Evolutionary conservation across 1,139 yeast genomes (phyloP).

Genomic region (Nakaseomyces bracarensis): DNA sequence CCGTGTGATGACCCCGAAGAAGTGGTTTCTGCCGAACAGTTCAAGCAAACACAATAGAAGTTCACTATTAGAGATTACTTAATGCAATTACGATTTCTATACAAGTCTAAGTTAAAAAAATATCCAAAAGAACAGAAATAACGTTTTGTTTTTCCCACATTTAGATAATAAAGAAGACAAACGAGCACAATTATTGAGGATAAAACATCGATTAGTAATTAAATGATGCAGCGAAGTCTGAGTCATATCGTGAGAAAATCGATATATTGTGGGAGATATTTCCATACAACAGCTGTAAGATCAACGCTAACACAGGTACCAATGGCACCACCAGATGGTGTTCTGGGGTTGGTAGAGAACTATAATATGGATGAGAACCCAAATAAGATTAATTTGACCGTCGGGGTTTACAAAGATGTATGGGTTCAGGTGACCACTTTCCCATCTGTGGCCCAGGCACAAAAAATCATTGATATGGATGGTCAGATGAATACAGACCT

Average conservation of each 20-base stretch:
- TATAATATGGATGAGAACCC: constrained; percentile 47
- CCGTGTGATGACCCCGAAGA: too few relatives aligned
- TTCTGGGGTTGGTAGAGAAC: constrained; percentile 58
- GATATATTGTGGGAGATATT: not conserved
- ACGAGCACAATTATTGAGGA: too few relatives aligned
- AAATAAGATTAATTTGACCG: constrained; percentile 77
- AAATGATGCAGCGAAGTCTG: not conserved
- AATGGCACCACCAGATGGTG: constrained; percentile 63
- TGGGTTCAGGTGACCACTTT: constrained; percentile 81
- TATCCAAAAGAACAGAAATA: too few relatives aligned
- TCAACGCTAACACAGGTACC: constrained; percentile 18
- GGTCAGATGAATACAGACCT: constrained; percentile 44
- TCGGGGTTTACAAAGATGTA: constrained; percentile 88
- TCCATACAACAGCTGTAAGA: not conserved
- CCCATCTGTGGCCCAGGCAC: constrained; percentile 72
- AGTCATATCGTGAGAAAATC: not conserved
- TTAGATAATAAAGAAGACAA: too few relatives aligned
- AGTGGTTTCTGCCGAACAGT: too few relatives aligned
- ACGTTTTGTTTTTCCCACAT: too few relatives aligned
- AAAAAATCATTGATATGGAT: constrained; percentile 29
- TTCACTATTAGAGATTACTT: too few relatives aligned
- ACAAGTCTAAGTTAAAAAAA: too few relatives aligned
- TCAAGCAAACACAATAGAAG: too few relatives aligned
- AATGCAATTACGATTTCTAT: too few relatives aligned
- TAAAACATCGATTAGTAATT: too few relatives aligned